phyloP scores from a whole-genome alignment of 805 yeast species.

The Clavispora carvajalis region DNA sequence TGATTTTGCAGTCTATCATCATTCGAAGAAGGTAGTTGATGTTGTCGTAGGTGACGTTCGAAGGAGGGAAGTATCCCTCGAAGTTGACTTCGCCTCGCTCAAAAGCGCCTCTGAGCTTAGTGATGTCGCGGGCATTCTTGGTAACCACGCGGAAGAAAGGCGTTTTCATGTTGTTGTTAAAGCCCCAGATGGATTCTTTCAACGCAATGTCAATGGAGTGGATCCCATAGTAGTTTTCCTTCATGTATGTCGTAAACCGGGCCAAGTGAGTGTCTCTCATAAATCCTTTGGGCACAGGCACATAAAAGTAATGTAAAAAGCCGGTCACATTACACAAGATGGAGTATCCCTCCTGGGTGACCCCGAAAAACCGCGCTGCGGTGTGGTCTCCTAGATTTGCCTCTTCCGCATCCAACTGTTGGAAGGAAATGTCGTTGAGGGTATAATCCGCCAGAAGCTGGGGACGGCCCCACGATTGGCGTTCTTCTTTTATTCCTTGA shows the following conservation, averaged over 20 bases:
- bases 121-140: conserved; percentile 59
- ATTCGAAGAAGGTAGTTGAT: conserved; percentile 78
- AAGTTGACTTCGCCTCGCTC: conserved; percentile 75
- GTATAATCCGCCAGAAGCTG: conserved; percentile 43
- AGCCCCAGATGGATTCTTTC: conserved; percentile 94
- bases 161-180: conserved; percentile 65
- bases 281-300: conserved; percentile 83
- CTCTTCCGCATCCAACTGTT: conserved; percentile 95
- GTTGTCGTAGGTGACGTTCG: conserved; percentile 77
- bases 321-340: conserved; percentile 87
- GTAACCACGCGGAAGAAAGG: conserved; percentile 76
- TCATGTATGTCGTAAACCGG: conserved; percentile 42
- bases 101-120: conserved; percentile 69
- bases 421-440: conserved; percentile 60
- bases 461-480: conserved; percentile 51
- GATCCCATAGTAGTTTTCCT: conserved; percentile 50
- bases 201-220: conserved; percentile 56
- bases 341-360: conserved; percentile 82
- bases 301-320: conserved; percentile 84
- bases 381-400: conserved; percentile 52
- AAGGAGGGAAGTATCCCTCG: conserved; percentile 58
- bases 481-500: conserved; percentile 25
- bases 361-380: conserved; percentile 84
- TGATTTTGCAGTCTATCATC: conserved; percentile 88
- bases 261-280: conserved; percentile 47